A percentile compares a stretch with the other conserved stretches of the same genome.
Evolutionary conservation across 2,329 filamentous ascomycete species (phyloP).

Genomic region (Rhynchosporium agropyri): DNA sequence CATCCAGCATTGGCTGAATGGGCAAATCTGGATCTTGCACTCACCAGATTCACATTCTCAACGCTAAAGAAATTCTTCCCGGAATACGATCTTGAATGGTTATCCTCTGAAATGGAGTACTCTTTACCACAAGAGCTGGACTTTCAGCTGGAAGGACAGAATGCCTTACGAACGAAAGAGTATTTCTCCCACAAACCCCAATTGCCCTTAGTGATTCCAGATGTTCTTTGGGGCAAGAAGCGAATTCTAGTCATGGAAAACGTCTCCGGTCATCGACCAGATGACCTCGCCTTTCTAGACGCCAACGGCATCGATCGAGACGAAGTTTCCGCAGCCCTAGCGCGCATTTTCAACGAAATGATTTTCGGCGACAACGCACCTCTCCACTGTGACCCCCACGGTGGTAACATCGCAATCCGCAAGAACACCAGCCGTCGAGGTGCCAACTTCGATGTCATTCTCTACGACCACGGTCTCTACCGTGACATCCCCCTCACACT

Average conservation of each 20-base stretch:
- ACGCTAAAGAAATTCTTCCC: constrained; percentile 93
- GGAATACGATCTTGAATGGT: constrained; percentile 96
- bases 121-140: constrained; percentile 91
- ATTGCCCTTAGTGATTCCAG: constrained; percentile 83
- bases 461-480: constrained; percentile 97
- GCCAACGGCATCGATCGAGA: constrained; percentile 86
- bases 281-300: constrained; percentile 88
- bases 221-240: constrained; percentile 85
- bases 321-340: constrained; percentile 88
- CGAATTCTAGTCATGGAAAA: constrained; percentile 96
- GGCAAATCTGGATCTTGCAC: constrained; percentile 81
- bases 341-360: constrained; percentile 98
- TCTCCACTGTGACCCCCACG: constrained; percentile 95
- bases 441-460: constrained; percentile 88
- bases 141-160: constrained; percentile 82
- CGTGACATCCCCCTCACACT: constrained; percentile 82
- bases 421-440: constrained; percentile 66
- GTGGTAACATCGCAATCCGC: constrained; percentile 91
- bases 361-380: constrained; percentile 90
- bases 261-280: constrained; percentile 81
- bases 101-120: constrained; percentile 88
- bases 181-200: constrained; percentile 77
- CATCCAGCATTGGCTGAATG: constrained; percentile 89
- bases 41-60: constrained; percentile 88
- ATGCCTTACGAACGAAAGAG: constrained; percentile 76